Base-by-base conservation (phyloP, 441 rosid genomes). In the Adansonia madagascariensis region DNA sequence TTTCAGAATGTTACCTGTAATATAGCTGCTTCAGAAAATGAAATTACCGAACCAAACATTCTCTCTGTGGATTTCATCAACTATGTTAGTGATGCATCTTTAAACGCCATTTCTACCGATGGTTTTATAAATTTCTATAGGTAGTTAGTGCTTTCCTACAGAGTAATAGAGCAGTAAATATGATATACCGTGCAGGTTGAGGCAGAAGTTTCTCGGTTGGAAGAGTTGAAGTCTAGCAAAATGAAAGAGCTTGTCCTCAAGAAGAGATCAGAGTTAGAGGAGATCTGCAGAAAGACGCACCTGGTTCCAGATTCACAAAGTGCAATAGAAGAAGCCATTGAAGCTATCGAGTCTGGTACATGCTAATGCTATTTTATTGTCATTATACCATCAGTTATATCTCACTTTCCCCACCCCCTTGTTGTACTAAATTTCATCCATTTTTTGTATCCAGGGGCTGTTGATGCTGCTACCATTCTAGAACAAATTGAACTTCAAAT, bases 211-310 rank as follows among this genome's bases (percentile, higher is more conserved):
- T 82, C 85, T n/a, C 90, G 96, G 52, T 80, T 96, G 84, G 99
- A 96, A 79, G 92, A 88, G 87, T 81, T 96, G 68, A 96, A 94
- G 82, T 77, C 93, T 66, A 96, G 98, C 90, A 96, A 90, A 91
- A 93, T 94, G 99, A 94, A 91, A 86, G 98, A 96, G 76, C 98
- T 94, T 84, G 98, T 96, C 62, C 80, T 91, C 77, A 96, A 96
- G 89, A 96, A 94, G 84, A 89, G 90, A 80, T 82, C 88, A 24
- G 98, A 93, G 80, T 84, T 96, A 74, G 98, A 93, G 81, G 99
- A 94, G 62, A 91, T 91, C 52, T 94, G 99, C 80, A 89, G 96
- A 83, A 96, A 92, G 88, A 91, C 97, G 3, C 99, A 94, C 81
- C 72, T 94, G 90, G 80, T 89, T 79, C 92, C 95, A 14, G 91